These are phyloP conservation scores for Trichoderma afroharzianum DNA, from an alignment of 2,329 filamentous ascomycete genomes.

Conservation along the genomic window DNA sequence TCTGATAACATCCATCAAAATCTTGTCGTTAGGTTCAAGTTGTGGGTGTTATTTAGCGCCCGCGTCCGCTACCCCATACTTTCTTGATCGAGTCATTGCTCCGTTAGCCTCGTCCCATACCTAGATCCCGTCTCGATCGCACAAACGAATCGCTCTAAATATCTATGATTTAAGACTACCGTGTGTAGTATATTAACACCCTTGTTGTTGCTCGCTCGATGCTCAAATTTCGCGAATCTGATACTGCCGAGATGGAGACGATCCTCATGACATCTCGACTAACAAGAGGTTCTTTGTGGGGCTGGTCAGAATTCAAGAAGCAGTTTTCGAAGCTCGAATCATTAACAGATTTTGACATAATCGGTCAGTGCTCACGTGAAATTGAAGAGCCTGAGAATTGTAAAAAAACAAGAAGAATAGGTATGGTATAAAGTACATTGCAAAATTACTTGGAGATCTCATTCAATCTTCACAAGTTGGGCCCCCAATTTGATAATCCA, in stretches of 20 bases:
- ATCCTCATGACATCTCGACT: neutral
- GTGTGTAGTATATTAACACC: neutral
- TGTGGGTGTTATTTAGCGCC: neutral
- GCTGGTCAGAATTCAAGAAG: neutral
- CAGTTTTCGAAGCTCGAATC: neutral
- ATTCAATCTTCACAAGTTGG: neutral
- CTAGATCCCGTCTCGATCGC: neutral
- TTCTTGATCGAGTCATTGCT: neutral
- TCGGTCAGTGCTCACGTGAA: neutral
- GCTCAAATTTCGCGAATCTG: neutral
- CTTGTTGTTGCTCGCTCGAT: neutral
- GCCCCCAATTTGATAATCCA: neutral
- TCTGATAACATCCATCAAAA: neutral
- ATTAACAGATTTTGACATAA: neutral
- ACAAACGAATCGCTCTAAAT: neutral
- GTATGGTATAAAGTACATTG: constrained; percentile 7
- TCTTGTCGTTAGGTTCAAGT: neutral
- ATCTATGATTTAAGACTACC: neutral
- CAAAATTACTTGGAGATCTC: constrained; percentile 5
- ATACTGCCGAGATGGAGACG: neutral
- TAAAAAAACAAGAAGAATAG: neutral
- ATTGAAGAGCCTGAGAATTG: neutral
- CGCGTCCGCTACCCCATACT: neutral
- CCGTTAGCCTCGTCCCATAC: neutral
- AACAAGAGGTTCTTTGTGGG: neutral